Base-by-base conservation (phyloP, 1,139 yeast genomes). In the Nadsonia commutata region DNA sequence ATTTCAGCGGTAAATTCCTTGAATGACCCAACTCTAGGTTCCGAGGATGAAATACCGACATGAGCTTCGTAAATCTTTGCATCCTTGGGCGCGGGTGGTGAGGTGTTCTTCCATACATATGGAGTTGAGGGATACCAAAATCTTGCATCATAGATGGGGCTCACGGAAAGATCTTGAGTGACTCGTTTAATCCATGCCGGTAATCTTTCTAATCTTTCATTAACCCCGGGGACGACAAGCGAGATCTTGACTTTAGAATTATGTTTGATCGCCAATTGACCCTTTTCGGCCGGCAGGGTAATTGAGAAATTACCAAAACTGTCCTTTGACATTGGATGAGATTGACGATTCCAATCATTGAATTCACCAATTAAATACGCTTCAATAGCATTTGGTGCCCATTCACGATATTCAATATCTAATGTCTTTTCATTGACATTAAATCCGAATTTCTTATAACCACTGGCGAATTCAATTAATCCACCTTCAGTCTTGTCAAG, bases 41-140 rank as follows among this genome's bases (percentile, higher is more conserved):
- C 93, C 2, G 95, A 88, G 2, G 94, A 77, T 0, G 96, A 86
- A 49, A 90, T 90, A 36, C 98, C 98, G 20, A 90, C 79, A 58
- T 90, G 98, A 33, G 96, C 96, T 64, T 90, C 98, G 62, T 90
- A 90, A 45, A 90, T 82, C 58, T 82, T 78, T 51, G 86, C 67
- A 23, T 81, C 78, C 39, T 67, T 71, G 1, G 71, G 70, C 0
- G 95, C 94, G 51, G 90, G 70, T 2, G 67, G 64, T 16, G 58
- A 48, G 27, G 61, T 47, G 60, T 85, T 63, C 59, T 78, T 72
- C 65, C 84, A 84, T 37, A 58, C 50, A 61, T 88, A 86, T 2
- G 56, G 51, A 13, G 63, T 53, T 0, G 69, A 58, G 1, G 96
- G 96, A 58, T 88, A 83, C 97, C 97, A 90, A 62, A 84, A 90